Percentiles rank a stretch among this genome's conserved stretches.
phyloP scores from a whole-genome alignment of 2,329 filamentous ascomycete genomes.

The Exophiala sp. region DNA sequence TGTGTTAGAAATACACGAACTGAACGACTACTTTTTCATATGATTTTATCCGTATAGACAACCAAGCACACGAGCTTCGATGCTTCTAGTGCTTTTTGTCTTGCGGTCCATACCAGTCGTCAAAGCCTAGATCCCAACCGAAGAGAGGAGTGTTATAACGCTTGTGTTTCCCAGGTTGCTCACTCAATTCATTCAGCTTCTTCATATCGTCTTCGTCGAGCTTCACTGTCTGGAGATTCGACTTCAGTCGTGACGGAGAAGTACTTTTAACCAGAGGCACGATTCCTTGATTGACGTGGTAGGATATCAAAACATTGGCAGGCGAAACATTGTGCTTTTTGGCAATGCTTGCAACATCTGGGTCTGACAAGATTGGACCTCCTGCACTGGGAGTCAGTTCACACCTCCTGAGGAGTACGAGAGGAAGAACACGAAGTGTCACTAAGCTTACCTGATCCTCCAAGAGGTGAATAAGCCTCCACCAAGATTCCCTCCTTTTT shows the following conservation, averaged over 20 bases:
- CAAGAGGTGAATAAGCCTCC: slow-evolving; percentile 36
- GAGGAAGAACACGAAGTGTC: not conserved
- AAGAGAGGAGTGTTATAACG: slow-evolving; percentile 3
- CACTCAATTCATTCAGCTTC: slow-evolving; percentile 28
- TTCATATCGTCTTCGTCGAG: slow-evolving; percentile 38
- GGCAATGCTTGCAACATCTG: slow-evolving; percentile 37
- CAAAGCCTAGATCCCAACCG: slow-evolving; percentile 3
- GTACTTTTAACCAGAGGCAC: slow-evolving; percentile 35
- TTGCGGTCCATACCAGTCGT: not conserved
- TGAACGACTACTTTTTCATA: too few relatives aligned
- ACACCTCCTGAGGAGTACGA: slow-evolving; percentile 34
- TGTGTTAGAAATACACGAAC: too few relatives aligned
- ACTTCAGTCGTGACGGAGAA: slow-evolving; percentile 41
- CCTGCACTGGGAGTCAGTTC: slow-evolving; percentile 33
- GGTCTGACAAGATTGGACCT: slow-evolving; percentile 35
- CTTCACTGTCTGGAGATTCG: slow-evolving; percentile 36
- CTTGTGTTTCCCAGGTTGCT: slow-evolving; percentile 1
- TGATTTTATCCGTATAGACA: too few relatives aligned
- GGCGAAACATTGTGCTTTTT: slow-evolving; percentile 37
- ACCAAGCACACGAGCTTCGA: too few relatives aligned
- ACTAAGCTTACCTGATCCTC: slow-evolving; percentile 38
- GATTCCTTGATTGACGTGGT: slow-evolving; percentile 35
- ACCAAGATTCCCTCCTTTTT: slow-evolving; percentile 14
- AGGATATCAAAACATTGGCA: slow-evolving; percentile 40
- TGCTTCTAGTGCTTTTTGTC: not conserved